A percentile compares a stretch with the other conserved stretches of the same genome.
These are phyloP conservation scores for Acrodontium crateriforme DNA, from an alignment of 2,329 filamentous ascomycete genomes.

Conservation along the genomic window DNA sequence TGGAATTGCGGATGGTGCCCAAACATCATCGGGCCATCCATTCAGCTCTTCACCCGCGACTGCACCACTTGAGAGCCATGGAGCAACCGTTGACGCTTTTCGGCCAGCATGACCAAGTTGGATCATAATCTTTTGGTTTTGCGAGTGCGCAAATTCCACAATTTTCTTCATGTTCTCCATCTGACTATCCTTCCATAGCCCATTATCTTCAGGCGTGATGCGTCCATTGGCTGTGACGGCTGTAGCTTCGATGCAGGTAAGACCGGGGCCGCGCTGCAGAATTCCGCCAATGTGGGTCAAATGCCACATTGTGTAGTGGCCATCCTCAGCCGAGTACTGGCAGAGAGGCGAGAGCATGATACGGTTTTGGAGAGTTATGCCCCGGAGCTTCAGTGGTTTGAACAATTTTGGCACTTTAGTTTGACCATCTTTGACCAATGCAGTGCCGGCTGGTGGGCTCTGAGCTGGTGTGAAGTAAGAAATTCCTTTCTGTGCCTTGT, in stretches of 20 bases:
- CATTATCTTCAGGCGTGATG: conserved; percentile 67
- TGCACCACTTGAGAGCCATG: conserved; percentile 46
- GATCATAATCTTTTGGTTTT: conserved; percentile 62
- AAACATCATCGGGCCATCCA: conserved; percentile 40
- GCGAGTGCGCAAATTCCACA: conserved; percentile 66
- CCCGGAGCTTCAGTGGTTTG: conserved; percentile 42
- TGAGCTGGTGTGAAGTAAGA: conserved; percentile 37
- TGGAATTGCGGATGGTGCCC: conserved; percentile 44
- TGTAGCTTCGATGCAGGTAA: conserved; percentile 68
- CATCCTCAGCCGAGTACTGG: conserved; percentile 53
- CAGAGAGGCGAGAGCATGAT: conserved; percentile 51
- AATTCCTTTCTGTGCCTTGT: conserved; percentile 30
- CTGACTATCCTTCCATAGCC: conserved; percentile 76
- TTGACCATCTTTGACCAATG: conserved; percentile 30
- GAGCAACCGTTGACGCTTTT: conserved; percentile 45
- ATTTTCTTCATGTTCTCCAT: conserved; percentile 57
- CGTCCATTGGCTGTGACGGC: conserved; percentile 61
- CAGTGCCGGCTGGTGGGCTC: conserved; percentile 33
- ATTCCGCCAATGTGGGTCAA: conserved; percentile 61
- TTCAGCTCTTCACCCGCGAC: conserved; percentile 38
- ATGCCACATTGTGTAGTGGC: conserved; percentile 70
- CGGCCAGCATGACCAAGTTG: conserved; percentile 71
- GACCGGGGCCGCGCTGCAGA: conserved; percentile 57
- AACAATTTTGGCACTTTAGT: conserved; percentile 45
- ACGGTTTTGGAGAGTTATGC: conserved; percentile 50